Percentiles rank a stretch among this genome's conserved stretches.
phyloP scores from a whole-genome alignment of 345 rosid species.

The Salix brachista region DNA sequence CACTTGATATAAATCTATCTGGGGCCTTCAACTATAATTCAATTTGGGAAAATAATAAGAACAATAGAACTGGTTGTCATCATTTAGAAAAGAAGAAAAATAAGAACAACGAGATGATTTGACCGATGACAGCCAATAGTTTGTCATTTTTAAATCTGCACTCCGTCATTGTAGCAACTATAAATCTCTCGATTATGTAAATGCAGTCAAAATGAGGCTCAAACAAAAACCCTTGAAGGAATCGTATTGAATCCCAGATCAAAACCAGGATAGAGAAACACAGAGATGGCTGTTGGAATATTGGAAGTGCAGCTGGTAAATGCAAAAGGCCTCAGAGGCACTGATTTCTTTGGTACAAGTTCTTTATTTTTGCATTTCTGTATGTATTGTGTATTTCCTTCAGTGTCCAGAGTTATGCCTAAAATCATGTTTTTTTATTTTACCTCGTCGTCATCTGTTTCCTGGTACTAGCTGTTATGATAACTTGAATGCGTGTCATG shows the following conservation, averaged over 20 bases:
- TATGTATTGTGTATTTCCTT: not conserved
- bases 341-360: slow-evolving; percentile 58
- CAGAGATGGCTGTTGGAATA: slow-evolving; percentile 60
- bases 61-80: too few relatives aligned
- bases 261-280: not conserved
- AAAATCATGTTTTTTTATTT: not conserved
- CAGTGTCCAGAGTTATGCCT: not conserved
- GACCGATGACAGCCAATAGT: not conserved
- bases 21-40: too few relatives aligned
- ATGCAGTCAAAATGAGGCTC: too few relatives aligned
- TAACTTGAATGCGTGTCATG: not conserved
- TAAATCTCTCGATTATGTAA: not conserved
- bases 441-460: not conserved
- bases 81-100: too few relatives aligned
- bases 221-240: too few relatives aligned
- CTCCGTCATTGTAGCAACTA: not conserved
- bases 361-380: not conserved
- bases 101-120: not conserved
- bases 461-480: not conserved
- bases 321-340: slow-evolving; percentile 61
- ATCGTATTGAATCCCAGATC: not conserved
- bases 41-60: too few relatives aligned
- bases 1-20: too few relatives aligned
- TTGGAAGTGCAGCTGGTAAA: slow-evolving; percentile 60
- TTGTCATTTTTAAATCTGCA: not conserved